phyloP scores from a whole-genome alignment of 805 yeast genomes.

The Lipomyces orientalis region DNA sequence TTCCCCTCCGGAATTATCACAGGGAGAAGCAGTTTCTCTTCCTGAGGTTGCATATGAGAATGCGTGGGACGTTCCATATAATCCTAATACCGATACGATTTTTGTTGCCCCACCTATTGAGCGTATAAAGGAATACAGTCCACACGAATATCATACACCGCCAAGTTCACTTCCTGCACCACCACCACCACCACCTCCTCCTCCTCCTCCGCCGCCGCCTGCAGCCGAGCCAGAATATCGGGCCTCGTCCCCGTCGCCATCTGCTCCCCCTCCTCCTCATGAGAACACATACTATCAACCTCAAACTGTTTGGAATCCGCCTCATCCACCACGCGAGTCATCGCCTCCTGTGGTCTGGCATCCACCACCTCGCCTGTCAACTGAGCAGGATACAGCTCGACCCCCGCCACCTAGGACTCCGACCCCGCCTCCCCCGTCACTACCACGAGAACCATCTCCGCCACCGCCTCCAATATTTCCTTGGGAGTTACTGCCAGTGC shows the following conservation, averaged over 20 bases:
- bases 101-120: conserved; percentile 31
- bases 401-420: neutral
- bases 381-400: neutral
- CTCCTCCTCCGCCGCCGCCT: conserved; percentile 12
- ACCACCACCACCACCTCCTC: conserved; percentile 10
- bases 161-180: conserved; percentile 21
- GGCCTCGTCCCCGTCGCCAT: conserved; percentile 5
- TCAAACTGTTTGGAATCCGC: conserved; percentile 7
- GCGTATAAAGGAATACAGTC: conserved; percentile 14
- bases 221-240: conserved; percentile 3
- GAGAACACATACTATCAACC: neutral
- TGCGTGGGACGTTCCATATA: conserved; percentile 30
- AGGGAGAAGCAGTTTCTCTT: conserved; percentile 32
- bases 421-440: conserved; percentile 14
- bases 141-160: conserved; percentile 3
- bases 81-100: conserved; percentile 8
- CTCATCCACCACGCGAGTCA: conserved; percentile 3
- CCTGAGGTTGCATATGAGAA: conserved; percentile 29
- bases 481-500: conserved; percentile 28
- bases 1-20: conserved; percentile 23
- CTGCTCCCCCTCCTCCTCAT: conserved; percentile 2
- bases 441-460: conserved; percentile 22
- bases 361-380: conserved; percentile 15
- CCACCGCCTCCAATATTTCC: conserved; percentile 38
- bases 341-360: conserved; percentile 17